Conservation (phyloP, 202 grass and related monocot species). For the Brachypodium distachyon region DNA sequence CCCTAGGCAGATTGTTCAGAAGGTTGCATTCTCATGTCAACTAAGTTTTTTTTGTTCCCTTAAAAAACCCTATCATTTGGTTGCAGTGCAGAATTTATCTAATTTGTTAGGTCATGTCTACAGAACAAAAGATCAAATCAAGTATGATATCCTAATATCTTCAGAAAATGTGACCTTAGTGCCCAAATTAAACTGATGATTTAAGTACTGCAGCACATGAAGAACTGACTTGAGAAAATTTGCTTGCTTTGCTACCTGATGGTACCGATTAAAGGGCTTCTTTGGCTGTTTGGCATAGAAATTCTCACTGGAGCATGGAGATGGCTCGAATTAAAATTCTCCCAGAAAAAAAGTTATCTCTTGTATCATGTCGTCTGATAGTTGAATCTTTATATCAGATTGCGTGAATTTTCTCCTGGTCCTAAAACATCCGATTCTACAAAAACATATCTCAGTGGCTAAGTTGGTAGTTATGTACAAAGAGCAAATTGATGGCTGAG, state of each 20-base stretch:
- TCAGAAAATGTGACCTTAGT: background rate
- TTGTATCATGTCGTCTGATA: background rate
- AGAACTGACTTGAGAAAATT: background rate
- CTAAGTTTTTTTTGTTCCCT: too few species aligned
- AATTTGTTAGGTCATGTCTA: background rate
- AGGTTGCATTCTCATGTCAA: background rate
- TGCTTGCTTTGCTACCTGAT: background rate
- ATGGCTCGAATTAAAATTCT: background rate
- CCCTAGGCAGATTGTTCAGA: too few species aligned
- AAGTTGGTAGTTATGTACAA: background rate
- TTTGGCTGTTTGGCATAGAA: background rate
- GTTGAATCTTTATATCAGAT: background rate
- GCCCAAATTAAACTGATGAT: too few species aligned
- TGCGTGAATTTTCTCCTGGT: background rate
- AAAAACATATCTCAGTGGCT: background rate
- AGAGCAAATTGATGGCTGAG: background rate
- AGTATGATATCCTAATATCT: background rate
- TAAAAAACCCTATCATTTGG: too few species aligned
- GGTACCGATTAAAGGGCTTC: background rate
- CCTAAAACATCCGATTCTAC: too few species aligned
- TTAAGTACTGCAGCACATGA: too few species aligned
- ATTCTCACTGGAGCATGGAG: background rate
- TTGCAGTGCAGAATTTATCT: background rate
- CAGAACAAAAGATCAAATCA: background rate
- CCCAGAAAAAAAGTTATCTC: background rate